These are phyloP conservation scores for Dentipellis sp. DNA, from an alignment of 768 basidiomycete genomes.

Conservation along the genomic window DNA sequence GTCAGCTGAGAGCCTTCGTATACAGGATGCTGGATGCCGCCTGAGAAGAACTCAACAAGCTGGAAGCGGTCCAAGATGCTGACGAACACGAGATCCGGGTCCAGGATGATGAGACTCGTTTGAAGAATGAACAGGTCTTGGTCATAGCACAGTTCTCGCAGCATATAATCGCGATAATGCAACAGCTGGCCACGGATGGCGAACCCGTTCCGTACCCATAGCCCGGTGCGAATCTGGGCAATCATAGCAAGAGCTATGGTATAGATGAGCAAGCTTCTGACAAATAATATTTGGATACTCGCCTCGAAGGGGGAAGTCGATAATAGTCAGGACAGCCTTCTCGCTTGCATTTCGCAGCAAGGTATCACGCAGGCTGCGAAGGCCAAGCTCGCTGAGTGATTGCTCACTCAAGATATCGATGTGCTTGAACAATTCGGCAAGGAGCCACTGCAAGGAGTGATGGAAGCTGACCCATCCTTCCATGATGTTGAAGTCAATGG, in stretches of 20 bases:
- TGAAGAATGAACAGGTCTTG: constrained; percentile 91
- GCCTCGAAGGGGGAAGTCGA: constrained; percentile 91
- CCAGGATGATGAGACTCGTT: constrained; percentile 68
- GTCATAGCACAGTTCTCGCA: constrained; percentile 94
- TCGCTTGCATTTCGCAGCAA: constrained; percentile 55
- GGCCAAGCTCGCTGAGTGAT: constrained; percentile 39
- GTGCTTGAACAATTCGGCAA: constrained; percentile 84
- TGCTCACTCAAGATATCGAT: constrained; percentile 56
- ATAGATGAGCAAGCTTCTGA: background rate
- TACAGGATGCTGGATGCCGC: constrained; percentile 40
- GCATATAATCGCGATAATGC: constrained; percentile 94
- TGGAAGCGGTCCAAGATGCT: constrained; percentile 88
- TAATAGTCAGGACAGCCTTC: constrained; percentile 58
- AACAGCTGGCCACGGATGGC: constrained; percentile 90
- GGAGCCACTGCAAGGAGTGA: constrained; percentile 84
- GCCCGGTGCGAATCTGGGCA: constrained; percentile 87
- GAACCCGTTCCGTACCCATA: constrained; percentile 98
- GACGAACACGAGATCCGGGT: constrained; percentile 72
- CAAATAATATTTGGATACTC: constrained; percentile 17
- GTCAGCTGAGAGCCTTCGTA: constrained; percentile 68
- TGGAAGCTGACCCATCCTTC: constrained; percentile 88
- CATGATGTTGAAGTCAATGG: constrained; percentile 70
- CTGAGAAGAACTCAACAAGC: constrained; percentile 71
- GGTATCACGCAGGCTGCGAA: constrained; percentile 48
- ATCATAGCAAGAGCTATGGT: constrained; percentile 74